These are phyloP conservation scores for Sphagnum tenellum DNA, from an alignment of 225 moss, liverwort and hornwort species.

Conservation along the genomic window DNA sequence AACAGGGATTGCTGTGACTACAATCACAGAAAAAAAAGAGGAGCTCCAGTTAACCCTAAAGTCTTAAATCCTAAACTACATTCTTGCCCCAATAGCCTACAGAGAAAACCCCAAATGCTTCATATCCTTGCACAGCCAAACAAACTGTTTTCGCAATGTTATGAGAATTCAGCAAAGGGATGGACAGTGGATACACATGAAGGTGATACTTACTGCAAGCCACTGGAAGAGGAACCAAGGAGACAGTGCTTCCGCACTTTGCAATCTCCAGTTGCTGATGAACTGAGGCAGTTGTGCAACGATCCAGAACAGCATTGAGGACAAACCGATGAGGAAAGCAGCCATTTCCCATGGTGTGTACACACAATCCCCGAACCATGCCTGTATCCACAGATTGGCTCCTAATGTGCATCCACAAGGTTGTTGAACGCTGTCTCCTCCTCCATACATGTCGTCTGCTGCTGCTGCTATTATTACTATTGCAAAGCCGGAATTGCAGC, in stretches of 20 bases:
- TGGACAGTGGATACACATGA: not conserved
- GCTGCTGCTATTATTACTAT: not conserved
- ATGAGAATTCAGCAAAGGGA: not conserved
- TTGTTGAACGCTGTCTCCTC: conserved; percentile 11
- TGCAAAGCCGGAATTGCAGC: too few relatives aligned
- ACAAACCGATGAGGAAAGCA: conserved; percentile 71
- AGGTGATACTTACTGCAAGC: conserved; percentile 50
- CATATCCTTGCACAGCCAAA: not conserved
- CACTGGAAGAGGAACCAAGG: conserved; percentile 95
- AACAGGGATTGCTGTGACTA: not conserved
- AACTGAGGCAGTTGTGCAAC: conserved; percentile 85
- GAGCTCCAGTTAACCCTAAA: not conserved
- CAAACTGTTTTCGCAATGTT: not conserved
- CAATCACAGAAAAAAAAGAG: not conserved
- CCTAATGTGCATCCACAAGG: conserved; percentile 57
- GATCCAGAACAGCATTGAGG: conserved; percentile 78
- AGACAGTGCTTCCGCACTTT: conserved; percentile 80
- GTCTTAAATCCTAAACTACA: not conserved
- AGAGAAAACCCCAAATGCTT: too few relatives aligned
- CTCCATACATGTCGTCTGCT: conserved; percentile 36
- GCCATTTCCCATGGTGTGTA: conserved; percentile 70
- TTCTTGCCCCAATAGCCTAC: not conserved
- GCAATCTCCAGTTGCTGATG: conserved; percentile 66
- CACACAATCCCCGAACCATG: conserved; percentile 80
- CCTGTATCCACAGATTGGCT: conserved; percentile 60